phyloP scores from a whole-genome alignment of 1,139 yeast genomes.

The Yamadazyma siamensis region DNA sequence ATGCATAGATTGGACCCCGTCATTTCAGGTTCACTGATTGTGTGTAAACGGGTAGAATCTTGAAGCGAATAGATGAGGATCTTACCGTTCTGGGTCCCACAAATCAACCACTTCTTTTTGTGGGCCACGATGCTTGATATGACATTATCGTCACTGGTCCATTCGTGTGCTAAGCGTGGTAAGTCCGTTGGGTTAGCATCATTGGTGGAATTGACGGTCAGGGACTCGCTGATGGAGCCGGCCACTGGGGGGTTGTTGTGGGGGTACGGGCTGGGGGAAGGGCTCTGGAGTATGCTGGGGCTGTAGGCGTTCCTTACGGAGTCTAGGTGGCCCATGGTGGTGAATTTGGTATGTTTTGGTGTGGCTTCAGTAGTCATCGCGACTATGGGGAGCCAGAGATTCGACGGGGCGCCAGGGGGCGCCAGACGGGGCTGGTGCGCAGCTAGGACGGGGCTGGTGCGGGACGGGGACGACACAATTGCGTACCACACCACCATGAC shows the following conservation, averaged over 20 bases:
- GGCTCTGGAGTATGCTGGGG: too few species aligned
- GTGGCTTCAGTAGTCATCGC: too few species aligned
- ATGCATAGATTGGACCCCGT: slow-evolving; percentile 73
- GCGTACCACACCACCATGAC: too few species aligned
- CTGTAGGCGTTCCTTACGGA: not conserved
- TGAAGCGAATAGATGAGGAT: slow-evolving; percentile 67
- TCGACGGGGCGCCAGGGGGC: too few species aligned
- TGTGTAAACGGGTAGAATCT: slow-evolving; percentile 53
- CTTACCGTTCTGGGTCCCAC: slow-evolving; percentile 93
- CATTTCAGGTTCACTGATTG: slow-evolving; percentile 45
- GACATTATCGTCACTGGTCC: slow-evolving; percentile 74
- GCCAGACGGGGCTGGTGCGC: too few species aligned
- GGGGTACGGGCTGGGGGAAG: too few species aligned
- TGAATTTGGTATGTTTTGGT: too few species aligned
- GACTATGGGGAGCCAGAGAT: too few species aligned
- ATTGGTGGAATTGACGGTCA: not conserved
- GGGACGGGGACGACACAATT: too few species aligned
- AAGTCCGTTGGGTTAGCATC: slow-evolving; percentile 5
- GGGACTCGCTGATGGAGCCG: not conserved
- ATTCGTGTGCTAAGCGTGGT: slow-evolving; percentile 53
- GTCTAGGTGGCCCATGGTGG: too few species aligned
- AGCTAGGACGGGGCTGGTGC: too few species aligned
- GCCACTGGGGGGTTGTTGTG: not conserved
- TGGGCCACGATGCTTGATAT: slow-evolving; percentile 75
- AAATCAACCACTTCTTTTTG: slow-evolving; percentile 56